A percentile compares a stretch with the other conserved stretches of the same genome.
Evolutionary conservation across 768 basidiomycete species (phyloP).

Genomic region (Russula olivacea): DNA sequence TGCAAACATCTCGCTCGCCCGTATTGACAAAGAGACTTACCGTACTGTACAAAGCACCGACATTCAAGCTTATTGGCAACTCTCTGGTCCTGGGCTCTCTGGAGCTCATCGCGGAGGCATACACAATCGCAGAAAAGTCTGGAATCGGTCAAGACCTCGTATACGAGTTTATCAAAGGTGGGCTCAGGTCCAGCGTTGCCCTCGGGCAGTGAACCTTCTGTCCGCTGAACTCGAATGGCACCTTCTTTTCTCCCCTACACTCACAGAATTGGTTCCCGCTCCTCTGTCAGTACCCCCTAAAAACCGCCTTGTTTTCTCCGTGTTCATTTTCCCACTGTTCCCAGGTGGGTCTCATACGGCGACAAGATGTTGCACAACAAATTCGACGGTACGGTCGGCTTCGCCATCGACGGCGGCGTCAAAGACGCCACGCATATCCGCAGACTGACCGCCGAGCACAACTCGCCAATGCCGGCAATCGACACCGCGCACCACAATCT

Average conservation of each 20-base stretch:
- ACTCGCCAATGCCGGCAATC: conserved; percentile 64
- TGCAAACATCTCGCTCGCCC: neutral
- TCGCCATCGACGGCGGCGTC: conserved; percentile 80
- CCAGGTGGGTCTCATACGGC: conserved; percentile 51
- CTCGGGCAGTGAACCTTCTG: neutral
- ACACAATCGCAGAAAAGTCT: conserved; percentile 78
- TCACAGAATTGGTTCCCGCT: conserved; percentile 60
- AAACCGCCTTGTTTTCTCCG: neutral
- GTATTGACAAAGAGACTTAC: neutral
- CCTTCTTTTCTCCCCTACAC: neutral
- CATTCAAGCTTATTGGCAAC: conserved; percentile 76
- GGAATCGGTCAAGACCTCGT: conserved; percentile 66
- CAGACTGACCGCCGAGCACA: conserved; percentile 55
- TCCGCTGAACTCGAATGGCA: conserved; percentile 17
- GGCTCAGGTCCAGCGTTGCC: conserved; percentile 3
- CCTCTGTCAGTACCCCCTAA: conserved; percentile 37
- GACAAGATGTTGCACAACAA: conserved; percentile 66
- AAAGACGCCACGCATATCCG: conserved; percentile 81
- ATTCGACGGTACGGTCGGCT: conserved; percentile 71
- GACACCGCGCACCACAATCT: conserved; percentile 74
- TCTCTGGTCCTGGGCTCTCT: conserved; percentile 69
- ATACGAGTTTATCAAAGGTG: conserved; percentile 53
- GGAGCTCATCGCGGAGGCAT: conserved; percentile 76
- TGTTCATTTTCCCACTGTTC: neutral
- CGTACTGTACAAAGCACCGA: conserved; percentile 42